Conservation (phyloP, 108 stramenopile species). For the Cyclotella sp. region DNA sequence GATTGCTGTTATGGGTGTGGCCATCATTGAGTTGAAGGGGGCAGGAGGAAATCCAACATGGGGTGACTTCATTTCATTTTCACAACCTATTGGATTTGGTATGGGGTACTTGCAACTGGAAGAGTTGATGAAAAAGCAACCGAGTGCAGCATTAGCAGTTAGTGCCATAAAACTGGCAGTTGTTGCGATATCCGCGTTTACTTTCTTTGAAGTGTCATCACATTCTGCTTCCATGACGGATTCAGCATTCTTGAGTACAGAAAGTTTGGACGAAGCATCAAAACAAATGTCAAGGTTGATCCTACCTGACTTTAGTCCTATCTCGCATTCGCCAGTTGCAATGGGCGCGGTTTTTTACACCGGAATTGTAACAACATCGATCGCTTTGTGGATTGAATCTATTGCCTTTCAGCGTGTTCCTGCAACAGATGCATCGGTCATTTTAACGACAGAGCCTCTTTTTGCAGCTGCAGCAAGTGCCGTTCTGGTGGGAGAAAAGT, state of each 20-base stretch:
- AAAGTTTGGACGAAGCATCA: constrained; percentile 6
- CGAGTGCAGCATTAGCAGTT: constrained; percentile 68
- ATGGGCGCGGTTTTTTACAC: constrained; percentile 71
- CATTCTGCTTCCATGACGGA: constrained; percentile 21
- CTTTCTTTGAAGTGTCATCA: constrained; percentile 60
- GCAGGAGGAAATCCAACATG: constrained; percentile 63
- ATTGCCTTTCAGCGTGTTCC: constrained; percentile 73
- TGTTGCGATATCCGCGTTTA: constrained; percentile 55
- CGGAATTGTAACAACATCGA: constrained; percentile 71
- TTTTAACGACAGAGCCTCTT: constrained; percentile 78
- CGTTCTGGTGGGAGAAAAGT: constrained; percentile 68
- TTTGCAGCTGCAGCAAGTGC: constrained; percentile 70
- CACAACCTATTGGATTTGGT: constrained; percentile 83
- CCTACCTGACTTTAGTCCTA: constrained; percentile 65
- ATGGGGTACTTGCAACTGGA: constrained; percentile 76
- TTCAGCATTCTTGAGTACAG: constrained; percentile 16
- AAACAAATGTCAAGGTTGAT: constrained; percentile 21
- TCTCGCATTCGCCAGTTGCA: constrained; percentile 60
- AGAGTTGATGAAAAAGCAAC: constrained; percentile 65
- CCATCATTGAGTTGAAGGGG: constrained; percentile 72
- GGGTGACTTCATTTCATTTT: constrained; percentile 70
- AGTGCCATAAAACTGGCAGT: constrained; percentile 66
- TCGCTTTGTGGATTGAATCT: constrained; percentile 75
- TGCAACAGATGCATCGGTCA: constrained; percentile 76
- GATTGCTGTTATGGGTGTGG: constrained; percentile 69